Evolutionary conservation across 441 rosid genomes (phyloP).

Genomic region (Populus tomentosa): DNA sequence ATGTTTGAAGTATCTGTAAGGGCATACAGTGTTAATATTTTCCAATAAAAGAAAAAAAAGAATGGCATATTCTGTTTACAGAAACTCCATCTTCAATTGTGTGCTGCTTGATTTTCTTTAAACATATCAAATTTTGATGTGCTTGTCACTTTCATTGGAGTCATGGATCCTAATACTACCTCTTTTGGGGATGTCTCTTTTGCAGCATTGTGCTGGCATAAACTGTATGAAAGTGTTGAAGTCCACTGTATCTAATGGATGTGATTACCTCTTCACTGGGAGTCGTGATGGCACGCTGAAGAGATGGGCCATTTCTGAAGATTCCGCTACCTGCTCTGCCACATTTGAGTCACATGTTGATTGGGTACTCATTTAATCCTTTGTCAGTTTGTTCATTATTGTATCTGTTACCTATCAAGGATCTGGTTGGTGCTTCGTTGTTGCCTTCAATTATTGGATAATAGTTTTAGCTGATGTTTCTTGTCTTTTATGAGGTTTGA

Average conservation of each 20-base stretch:
- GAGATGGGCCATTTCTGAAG: conserved; percentile 83
- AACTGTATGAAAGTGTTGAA: conserved; percentile 78
- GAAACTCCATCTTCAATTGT: background rate
- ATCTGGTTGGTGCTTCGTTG: background rate
- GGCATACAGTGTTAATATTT: background rate
- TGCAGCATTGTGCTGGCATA: conserved; percentile 97
- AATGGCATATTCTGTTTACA: too few species aligned
- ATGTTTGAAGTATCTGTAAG: background rate
- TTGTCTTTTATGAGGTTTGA: background rate
- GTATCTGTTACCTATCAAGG: background rate
- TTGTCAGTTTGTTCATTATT: conserved; percentile 17
- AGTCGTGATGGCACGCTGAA: conserved; percentile 99
- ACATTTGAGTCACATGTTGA: conserved; percentile 99
- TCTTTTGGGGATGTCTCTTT: conserved; percentile 15
- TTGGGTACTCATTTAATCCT: conserved; percentile 56
- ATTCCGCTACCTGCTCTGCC: conserved; percentile 73
- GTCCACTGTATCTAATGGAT: conserved; percentile 48
- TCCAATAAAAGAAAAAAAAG: background rate
- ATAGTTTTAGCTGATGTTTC: background rate
- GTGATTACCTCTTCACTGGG: conserved; percentile 79
- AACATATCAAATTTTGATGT: background rate
- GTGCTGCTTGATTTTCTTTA: background rate
- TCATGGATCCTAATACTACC: conserved; percentile 7
- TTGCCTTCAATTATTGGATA: background rate
- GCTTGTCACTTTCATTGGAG: background rate